These are phyloP conservation scores for Murraya paniculata DNA, from an alignment of 345 rosid genomes.

Conservation along the genomic window DNA sequence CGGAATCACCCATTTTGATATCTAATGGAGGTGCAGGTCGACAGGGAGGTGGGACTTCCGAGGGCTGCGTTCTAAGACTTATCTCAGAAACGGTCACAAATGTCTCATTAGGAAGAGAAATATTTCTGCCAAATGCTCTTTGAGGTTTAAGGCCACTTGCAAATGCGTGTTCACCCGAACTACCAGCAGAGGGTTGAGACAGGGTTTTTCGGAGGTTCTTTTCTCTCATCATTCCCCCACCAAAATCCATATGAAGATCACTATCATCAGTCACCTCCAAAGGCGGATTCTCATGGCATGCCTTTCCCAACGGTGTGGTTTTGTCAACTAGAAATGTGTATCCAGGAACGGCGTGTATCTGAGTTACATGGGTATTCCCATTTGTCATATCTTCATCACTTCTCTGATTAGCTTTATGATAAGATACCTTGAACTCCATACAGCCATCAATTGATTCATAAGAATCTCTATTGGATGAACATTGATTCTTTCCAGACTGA, in stretches of 20 bases:
- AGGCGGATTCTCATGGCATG: constrained; percentile 24
- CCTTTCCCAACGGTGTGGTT: constrained; percentile 27
- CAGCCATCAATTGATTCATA: constrained; percentile 51
- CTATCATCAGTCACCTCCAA: constrained; percentile 31
- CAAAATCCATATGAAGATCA: constrained; percentile 26
- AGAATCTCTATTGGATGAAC: constrained; percentile 53
- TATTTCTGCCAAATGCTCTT: constrained; percentile 33
- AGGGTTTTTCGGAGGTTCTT: constrained; percentile 44
- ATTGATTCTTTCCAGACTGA: constrained; percentile 48
- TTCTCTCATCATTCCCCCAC: constrained; percentile 26
- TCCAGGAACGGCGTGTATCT: constrained; percentile 46
- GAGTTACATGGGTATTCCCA: constrained; percentile 50
- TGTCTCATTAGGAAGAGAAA: constrained; percentile 38
- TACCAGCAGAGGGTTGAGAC: constrained; percentile 32
- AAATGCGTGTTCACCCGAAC: constrained; percentile 23
- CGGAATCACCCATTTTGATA: constrained; percentile 33
- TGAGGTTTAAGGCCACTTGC: constrained; percentile 32
- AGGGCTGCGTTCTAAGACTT: constrained; percentile 74
- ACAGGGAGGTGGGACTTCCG: constrained; percentile 79
- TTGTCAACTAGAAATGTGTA: constrained; percentile 56
- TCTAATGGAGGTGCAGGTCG: constrained; percentile 65
- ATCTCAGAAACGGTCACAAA: constrained; percentile 79
- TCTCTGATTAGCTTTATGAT: constrained; percentile 52
- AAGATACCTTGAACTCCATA: constrained; percentile 67
- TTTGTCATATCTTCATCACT: constrained; percentile 32